These are phyloP conservation scores for Cladosporium sp. DNA, from an alignment of 2,329 filamentous ascomycete genomes.

Conservation along the genomic window DNA sequence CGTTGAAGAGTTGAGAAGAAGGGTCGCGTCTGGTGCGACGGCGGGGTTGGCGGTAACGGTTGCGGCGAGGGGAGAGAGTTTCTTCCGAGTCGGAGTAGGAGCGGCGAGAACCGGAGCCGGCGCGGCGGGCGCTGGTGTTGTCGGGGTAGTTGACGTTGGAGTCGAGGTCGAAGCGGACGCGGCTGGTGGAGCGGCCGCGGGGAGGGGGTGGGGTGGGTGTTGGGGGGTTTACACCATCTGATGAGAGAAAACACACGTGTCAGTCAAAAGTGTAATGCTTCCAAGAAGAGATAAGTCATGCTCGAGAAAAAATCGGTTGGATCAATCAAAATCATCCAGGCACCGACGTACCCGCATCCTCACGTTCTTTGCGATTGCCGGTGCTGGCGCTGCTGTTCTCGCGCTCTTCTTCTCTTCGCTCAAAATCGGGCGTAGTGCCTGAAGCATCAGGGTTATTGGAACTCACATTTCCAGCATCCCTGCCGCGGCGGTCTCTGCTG, in stretches of 20 bases:
- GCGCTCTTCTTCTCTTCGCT: conserved; percentile 10
- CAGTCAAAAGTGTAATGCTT: background rate
- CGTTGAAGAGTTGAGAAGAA: conserved; percentile 38
- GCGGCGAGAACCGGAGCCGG: conserved; percentile 14
- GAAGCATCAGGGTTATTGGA: conserved; percentile 11
- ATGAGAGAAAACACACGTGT: conserved; percentile 6
- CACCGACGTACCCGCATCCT: conserved; percentile 22
- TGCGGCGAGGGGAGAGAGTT: conserved; percentile 27
- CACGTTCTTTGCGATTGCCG: conserved; percentile 4
- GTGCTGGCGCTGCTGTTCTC: background rate
- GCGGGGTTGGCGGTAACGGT: conserved; percentile 47
- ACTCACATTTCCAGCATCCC: conserved; percentile 49
- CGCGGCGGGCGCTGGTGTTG: conserved; percentile 16
- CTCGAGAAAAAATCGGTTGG: conserved; percentile 12
- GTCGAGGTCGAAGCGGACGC: conserved; percentile 30
- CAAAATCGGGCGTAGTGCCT: background rate
- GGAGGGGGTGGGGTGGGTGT: conserved; percentile 14
- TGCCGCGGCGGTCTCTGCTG: conserved; percentile 22
- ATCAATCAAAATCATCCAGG: conserved; percentile 9
- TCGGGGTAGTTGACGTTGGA: conserved; percentile 28
- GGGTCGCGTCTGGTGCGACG: conserved; percentile 38
- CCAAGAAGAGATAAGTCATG: background rate
- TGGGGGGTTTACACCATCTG: conserved; percentile 27
- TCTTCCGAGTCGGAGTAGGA: conserved; percentile 13
- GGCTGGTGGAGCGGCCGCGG: conserved; percentile 24